Evolutionary conservation across 345 rosid genomes (phyloP).

Genomic region (Lepidium aucheri): DNA sequence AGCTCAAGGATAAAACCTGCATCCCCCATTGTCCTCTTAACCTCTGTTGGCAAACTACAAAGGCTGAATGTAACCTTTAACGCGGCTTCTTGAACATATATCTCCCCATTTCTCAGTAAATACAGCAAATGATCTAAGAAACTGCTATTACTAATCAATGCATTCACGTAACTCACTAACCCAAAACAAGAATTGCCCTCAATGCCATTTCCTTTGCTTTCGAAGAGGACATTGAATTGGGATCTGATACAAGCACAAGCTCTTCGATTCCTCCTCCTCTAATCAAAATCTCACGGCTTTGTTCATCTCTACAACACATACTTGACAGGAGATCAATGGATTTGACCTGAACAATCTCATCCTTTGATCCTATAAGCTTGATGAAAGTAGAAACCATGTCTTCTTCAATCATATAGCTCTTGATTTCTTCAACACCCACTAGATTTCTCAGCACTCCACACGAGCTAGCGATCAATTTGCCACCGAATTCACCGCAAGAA

Average conservation of each 20-base stretch:
- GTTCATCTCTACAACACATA: conserved; percentile 50
- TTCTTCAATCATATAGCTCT: conserved; percentile 73
- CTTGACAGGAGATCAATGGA: conserved; percentile 58
- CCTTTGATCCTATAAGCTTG: conserved; percentile 53
- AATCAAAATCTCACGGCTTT: conserved; percentile 36
- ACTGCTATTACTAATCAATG: conserved; percentile 33
- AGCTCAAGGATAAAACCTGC: conserved; percentile 64
- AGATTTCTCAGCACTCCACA: conserved; percentile 76
- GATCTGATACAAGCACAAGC: conserved; percentile 45
- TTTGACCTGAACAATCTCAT: conserved; percentile 52
- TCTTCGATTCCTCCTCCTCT: conserved; percentile 51
- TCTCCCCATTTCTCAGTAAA: conserved; percentile 44
- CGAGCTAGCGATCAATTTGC: conserved; percentile 44
- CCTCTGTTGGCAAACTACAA: conserved; percentile 39
- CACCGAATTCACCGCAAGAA: conserved; percentile 28
- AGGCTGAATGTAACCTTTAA: conserved; percentile 51
- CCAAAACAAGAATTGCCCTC: conserved; percentile 57
- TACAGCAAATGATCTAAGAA: conserved; percentile 42
- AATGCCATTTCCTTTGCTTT: conserved; percentile 50
- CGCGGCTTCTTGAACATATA: conserved; percentile 51
- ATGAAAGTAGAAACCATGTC: conserved; percentile 49
- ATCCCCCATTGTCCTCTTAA: conserved; percentile 48
- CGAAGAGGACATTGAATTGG: conserved; percentile 27
- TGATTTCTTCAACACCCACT: conserved; percentile 75
- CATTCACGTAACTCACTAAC: conserved; percentile 26